These are phyloP conservation scores for Sclerotinia sclerotiorum DNA, from an alignment of 2,329 filamentous ascomycete species.

Conservation along the genomic window DNA sequence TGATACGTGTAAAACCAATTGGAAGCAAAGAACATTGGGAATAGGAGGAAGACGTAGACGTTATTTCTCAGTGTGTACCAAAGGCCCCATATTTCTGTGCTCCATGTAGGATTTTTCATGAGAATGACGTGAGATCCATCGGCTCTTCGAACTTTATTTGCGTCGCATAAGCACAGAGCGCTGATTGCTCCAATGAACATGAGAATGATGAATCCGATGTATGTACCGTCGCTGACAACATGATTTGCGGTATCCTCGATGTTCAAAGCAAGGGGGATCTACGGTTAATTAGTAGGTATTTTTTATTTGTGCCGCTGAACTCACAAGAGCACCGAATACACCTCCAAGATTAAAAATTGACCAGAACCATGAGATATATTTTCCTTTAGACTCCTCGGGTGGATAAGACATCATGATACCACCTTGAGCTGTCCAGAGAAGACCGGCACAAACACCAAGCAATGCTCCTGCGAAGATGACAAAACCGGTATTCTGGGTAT, in stretches of 20 bases:
- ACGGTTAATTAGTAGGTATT: not conserved
- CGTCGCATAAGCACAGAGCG: slow-evolving; percentile 67
- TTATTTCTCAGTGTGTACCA: slow-evolving; percentile 68
- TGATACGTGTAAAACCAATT: slow-evolving; percentile 80
- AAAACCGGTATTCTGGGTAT: slow-evolving; percentile 51
- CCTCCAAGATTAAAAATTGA: slow-evolving; percentile 89
- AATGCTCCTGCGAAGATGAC: slow-evolving; percentile 74
- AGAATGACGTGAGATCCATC: slow-evolving; percentile 78
- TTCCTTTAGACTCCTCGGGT: slow-evolving; percentile 74
- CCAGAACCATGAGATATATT: slow-evolving; percentile 89
- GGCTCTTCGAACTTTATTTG: slow-evolving; percentile 61
- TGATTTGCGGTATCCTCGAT: slow-evolving; percentile 51
- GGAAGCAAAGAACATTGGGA: slow-evolving; percentile 75
- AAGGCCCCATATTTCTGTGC: slow-evolving; percentile 71
- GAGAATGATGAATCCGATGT: slow-evolving; percentile 77
- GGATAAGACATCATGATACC: slow-evolving; percentile 89
- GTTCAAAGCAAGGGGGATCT: slow-evolving; percentile 70
- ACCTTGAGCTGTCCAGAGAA: slow-evolving; percentile 79
- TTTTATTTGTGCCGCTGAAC: slow-evolving; percentile 24
- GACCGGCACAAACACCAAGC: slow-evolving; percentile 72
- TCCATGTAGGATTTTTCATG: slow-evolving; percentile 86
- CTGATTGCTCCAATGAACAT: slow-evolving; percentile 69
- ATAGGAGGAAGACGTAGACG: slow-evolving; percentile 70
- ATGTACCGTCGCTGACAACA: slow-evolving; percentile 70
- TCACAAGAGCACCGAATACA: slow-evolving; percentile 71